Evolutionary conservation across 2,329 filamentous ascomycete species (phyloP).

Genomic region (Penicillium sp.): DNA sequence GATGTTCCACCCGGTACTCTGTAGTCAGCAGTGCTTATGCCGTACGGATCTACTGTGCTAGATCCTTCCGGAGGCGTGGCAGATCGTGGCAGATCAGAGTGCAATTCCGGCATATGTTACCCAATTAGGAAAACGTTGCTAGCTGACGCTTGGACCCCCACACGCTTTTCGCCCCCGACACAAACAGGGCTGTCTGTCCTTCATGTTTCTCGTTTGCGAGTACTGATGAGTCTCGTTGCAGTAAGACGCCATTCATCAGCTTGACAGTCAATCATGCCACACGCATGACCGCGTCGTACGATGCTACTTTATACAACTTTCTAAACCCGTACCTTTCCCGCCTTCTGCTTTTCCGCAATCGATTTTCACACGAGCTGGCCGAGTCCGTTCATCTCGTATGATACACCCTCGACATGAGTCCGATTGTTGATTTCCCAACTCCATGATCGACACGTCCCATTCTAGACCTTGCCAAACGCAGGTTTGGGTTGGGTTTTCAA

Average conservation of each 20-base stretch:
- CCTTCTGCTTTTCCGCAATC: neutral
- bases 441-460: no score
- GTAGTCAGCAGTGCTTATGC: neutral
- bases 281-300: no score
- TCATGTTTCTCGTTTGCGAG: neutral
- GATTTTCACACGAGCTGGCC: no score
- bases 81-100: neutral
- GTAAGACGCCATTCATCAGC: no score
- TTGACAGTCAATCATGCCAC: no score
- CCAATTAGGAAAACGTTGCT: neutral
- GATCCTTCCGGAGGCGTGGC: neutral
- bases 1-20: neutral
- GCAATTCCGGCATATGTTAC: neutral
- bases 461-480: no score
- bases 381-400: no score
- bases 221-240: neutral
- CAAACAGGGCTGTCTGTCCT: neutral
- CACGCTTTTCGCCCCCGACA: neutral
- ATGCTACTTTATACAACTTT: neutral
- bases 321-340: neutral
- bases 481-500: neutral
- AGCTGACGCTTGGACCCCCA: neutral
- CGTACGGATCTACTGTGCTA: neutral
- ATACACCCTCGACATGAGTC: no score
- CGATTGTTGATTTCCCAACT: no score